Conservation (phyloP, 768 basidiomycete species). For the Macrolepiota dolichaula region DNA sequence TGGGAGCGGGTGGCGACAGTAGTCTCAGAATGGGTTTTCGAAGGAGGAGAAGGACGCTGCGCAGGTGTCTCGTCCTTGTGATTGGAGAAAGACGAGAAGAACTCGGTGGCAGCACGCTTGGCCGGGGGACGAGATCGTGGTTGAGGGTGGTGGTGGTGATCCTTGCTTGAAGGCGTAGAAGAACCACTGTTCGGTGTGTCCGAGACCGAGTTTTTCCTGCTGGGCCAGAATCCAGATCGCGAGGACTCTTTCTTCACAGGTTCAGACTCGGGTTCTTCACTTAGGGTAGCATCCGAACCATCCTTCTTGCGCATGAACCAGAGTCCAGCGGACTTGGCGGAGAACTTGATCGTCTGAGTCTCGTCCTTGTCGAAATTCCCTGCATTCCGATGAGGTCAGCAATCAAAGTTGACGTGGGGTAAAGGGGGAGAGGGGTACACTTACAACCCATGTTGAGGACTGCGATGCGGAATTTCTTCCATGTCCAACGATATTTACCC, state of each 20-base stretch:
- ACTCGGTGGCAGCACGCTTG: constrained; percentile 3
- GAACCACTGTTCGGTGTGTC: constrained; percentile 7
- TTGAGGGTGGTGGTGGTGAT: neutral
- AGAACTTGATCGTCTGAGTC: constrained; percentile 61
- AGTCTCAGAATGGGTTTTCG: constrained; percentile 28
- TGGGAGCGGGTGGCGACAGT: constrained; percentile 20
- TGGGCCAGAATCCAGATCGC: constrained; percentile 29
- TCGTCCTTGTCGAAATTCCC: constrained; percentile 64
- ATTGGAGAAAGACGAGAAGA: neutral
- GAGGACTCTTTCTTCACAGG: constrained; percentile 12
- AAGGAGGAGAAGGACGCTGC: constrained; percentile 18
- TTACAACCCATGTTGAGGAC: constrained; percentile 81
- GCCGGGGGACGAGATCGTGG: neutral
- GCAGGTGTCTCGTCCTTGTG: constrained; percentile 25
- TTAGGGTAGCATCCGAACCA: constrained; percentile 14
- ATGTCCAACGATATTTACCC: constrained; percentile 77
- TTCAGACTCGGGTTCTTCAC: constrained; percentile 17
- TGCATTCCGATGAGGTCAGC: constrained; percentile 20
- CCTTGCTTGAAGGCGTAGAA: neutral
- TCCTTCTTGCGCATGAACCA: constrained; percentile 54
- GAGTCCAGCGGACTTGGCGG: constrained; percentile 45
- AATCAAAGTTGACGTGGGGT: neutral
- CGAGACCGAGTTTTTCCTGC: constrained; percentile 18
- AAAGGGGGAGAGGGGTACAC: constrained; percentile 27
- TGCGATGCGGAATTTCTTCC: constrained; percentile 79